Conservation (phyloP, 495 filamentous ascomycete species). For the Hapsidospora chrysogenum region DNA sequence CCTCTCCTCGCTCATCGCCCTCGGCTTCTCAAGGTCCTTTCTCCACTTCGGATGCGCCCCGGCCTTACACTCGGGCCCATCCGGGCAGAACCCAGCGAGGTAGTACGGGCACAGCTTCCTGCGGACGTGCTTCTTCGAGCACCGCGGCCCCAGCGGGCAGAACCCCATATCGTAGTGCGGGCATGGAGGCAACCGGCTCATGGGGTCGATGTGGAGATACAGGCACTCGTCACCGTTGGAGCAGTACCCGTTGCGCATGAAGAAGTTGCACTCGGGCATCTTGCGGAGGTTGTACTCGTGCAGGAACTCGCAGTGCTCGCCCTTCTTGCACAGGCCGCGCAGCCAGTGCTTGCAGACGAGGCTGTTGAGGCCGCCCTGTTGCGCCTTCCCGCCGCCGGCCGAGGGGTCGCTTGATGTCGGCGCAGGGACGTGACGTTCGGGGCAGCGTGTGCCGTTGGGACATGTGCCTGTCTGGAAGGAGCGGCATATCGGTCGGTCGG, state of each 20-base stretch:
- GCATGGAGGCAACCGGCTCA: constrained; percentile 63
- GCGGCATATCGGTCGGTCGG: constrained; percentile 64
- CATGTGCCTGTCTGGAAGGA: constrained; percentile 58
- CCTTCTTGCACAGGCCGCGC: constrained; percentile 93
- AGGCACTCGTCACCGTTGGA: constrained; percentile 93
- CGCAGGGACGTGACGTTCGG: constrained; percentile 32
- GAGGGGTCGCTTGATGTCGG: constrained; percentile 6
- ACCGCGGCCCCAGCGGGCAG: constrained; percentile 74
- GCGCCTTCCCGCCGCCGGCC: neutral
- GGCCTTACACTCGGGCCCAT: constrained; percentile 57
- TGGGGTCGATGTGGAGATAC: constrained; percentile 84
- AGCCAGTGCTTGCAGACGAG: constrained; percentile 99
- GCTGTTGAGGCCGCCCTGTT: constrained; percentile 32
- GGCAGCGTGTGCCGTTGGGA: constrained; percentile 57
- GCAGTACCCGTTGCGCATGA: constrained; percentile 78
- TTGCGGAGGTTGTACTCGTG: constrained; percentile 97
- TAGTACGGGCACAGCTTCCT: constrained; percentile 71
- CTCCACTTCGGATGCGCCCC: constrained; percentile 76
- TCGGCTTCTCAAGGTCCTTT: constrained; percentile 52
- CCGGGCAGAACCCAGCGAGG: constrained; percentile 86
- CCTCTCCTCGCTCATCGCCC: constrained; percentile 43
- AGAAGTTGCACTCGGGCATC: constrained; percentile 95
- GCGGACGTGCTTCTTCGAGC: constrained; percentile 70
- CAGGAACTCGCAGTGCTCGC: constrained; percentile 83
- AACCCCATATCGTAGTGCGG: constrained; percentile 94